Evolutionary conservation across 306 rosid species (phyloP), one percentile per base, ranked within the genome.

Genomic region (Prunus fruticosa): DNA sequence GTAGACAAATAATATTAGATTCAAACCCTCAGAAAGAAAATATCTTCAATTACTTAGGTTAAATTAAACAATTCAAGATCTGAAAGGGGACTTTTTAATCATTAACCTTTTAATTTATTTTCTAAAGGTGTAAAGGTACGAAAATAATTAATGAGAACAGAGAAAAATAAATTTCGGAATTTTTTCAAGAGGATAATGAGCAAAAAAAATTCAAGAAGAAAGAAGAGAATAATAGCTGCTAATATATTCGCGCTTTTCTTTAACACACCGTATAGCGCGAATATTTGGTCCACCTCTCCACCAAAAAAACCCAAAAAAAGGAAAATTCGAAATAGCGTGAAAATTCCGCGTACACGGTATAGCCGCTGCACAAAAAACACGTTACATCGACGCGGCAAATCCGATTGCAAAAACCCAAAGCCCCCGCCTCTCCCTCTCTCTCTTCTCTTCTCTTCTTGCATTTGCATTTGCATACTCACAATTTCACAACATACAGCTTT

Each of bases 341-440:
- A 25, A 32, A n/a, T 64, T 72, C 69, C 50, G 78, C 75, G 45
- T 30, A 77, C 81, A 1, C 85, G 74, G 76, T 23, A 23, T 5
- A 43, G 23, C 66, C 46, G 45, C 76, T 43, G 34, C 12, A 52
- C 56, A 67, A 11, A 34, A 45, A 56, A 67, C 68, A 19, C 71
- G 82, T 13, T 6, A 13, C 47, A 5, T 64, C 69, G 69, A 64
- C 56, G 78, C 81, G 80, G 76, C 72, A 51, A 30, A 64, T 64
- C 68, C 62, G 51, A 57, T 46, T 30, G 50, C 74, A 8, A 54
- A 61, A 50, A 18, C n/a, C 51, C 46, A 8, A 3, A 25, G 45
- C 62, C 27, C 34, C 13, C 38, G 9, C 16, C 62, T 18, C 61
- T 69, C 30, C 43, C 43, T 38, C 43, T 38, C 43, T 38, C 43